Conservation (phyloP, 805 yeast species). For the Cyberlindnera japonica region DNA sequence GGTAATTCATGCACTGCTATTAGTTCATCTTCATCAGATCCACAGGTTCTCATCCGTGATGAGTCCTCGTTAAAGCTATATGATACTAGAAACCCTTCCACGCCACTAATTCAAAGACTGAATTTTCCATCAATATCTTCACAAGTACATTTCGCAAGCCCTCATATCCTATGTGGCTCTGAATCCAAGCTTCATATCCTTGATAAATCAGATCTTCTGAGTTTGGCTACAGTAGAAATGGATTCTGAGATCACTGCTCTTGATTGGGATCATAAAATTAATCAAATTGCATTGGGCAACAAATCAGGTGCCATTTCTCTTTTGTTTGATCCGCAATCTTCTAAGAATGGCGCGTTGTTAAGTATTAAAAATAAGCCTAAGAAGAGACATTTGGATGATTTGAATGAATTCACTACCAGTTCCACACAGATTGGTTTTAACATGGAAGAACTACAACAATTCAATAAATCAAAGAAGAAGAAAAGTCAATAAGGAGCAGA, state of each 20-base stretch:
- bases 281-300: constrained; percentile 27
- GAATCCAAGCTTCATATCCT: constrained; percentile 12
- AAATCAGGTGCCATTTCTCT: constrained; percentile 12
- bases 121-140: constrained; percentile 5
- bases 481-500: neutral
- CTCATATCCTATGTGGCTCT: neutral
- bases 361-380: constrained; percentile 20
- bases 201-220: constrained; percentile 22
- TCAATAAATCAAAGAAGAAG: constrained; percentile 14
- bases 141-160: neutral
- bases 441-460: constrained; percentile 18
- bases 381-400: constrained; percentile 18
- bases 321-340: constrained; percentile 20
- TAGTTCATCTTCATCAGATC: neutral
- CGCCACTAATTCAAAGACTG: constrained; percentile 19
- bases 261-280: constrained; percentile 21
- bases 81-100: constrained; percentile 20
- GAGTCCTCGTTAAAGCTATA: constrained; percentile 14
- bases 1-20: neutral
- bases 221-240: constrained; percentile 8
- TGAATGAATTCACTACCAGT: constrained; percentile 7
- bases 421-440: constrained; percentile 16
- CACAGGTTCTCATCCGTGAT: constrained; percentile 1
- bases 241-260: constrained; percentile 14
- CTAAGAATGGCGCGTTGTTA: constrained; percentile 22